Base-by-base conservation (phyloP, 179 eudicot genomes). In the Beta lomatogona region DNA sequence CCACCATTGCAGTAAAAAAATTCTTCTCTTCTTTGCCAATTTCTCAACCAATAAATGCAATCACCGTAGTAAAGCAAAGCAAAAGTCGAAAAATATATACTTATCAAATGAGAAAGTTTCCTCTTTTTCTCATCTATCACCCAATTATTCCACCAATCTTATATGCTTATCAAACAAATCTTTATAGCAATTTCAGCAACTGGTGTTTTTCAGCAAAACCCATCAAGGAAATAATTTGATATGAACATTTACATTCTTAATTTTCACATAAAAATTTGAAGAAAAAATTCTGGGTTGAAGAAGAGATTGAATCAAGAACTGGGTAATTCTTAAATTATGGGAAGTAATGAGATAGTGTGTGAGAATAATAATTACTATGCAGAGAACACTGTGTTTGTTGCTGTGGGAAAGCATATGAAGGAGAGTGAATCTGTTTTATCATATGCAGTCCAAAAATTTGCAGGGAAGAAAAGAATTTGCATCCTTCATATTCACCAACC, bases 401-500 rank as follows among this genome's bases (percentile, higher is more conserved):
- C 98, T n/a, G 97, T 94, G 65, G 97, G 98, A 9, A 91, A 89
- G 80, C 82, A 88, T 79, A 76, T 89, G 77, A 87, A 89, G 79
- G 94, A 93, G 60, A 85, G 90, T 76, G 94, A 91, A 87, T 86
- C 92, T 31, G 75, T 83, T 78, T 78, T 94, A 69, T 79, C 86
- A 63, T 94, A 97, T 97, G 92, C 93, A 13, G 76, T 83, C 72
- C 69, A 82, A 81, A 87, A 80, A 82, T 89, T 90, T 88, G 66
- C 86, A 75, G 89, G 89, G 60, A 85, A 84, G 81, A 89, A 82
- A 48, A 81, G 66, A 57, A 86, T 94, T 41, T 90, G 94, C 71
- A 76, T 94, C 19, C 89, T 93, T 74, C 90, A 94, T 85, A 90
- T 94, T 88, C 95, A 90, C 83, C 93, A 93, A 79, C 93, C 94